Conservation (phyloP, 2,329 filamentous ascomycete genomes). For the Phoma herbarum region DNA sequence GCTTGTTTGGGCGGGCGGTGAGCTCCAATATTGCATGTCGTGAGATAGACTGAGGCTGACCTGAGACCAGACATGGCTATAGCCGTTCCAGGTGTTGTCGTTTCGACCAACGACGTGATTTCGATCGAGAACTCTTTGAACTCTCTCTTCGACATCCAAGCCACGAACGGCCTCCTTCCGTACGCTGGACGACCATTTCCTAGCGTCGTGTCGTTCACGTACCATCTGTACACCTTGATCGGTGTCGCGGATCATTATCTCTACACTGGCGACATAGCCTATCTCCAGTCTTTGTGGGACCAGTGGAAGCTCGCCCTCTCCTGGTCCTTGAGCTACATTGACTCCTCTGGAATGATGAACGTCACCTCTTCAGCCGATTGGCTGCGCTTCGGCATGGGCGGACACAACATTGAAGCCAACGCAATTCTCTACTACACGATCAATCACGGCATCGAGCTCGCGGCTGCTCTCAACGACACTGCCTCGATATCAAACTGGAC, state of each 20-base stretch:
- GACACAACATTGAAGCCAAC: conserved; percentile 59
- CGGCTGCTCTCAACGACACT: conserved; percentile 57
- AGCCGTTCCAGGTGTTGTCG: conserved; percentile 62
- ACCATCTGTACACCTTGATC: conserved; percentile 62
- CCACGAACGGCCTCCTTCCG: conserved; percentile 57
- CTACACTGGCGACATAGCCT: conserved; percentile 54
- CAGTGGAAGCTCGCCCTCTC: conserved; percentile 55
- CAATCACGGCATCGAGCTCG: conserved; percentile 61
- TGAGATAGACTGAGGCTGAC: neutral
- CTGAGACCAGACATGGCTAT: conserved; percentile 62
- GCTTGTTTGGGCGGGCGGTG: conserved; percentile 65
- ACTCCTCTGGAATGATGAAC: conserved; percentile 57
- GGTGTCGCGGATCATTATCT: conserved; percentile 57
- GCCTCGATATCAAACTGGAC: conserved; percentile 54
- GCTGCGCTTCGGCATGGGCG: conserved; percentile 61
- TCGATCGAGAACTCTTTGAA: conserved; percentile 61
- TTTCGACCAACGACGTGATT: conserved; percentile 63
- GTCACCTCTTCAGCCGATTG: conserved; percentile 57
- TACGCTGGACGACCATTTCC: conserved; percentile 60
- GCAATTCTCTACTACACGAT: conserved; percentile 61
- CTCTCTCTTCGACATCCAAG: conserved; percentile 58
- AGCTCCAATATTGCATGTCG: neutral
- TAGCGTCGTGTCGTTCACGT: conserved; percentile 59
- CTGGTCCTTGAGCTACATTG: conserved; percentile 55
- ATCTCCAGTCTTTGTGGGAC: conserved; percentile 54